Evolutionary conservation across 805 yeast genomes (phyloP), one percentile per base, ranked within the genome.

Genomic region (Ogataea siamensis): DNA sequence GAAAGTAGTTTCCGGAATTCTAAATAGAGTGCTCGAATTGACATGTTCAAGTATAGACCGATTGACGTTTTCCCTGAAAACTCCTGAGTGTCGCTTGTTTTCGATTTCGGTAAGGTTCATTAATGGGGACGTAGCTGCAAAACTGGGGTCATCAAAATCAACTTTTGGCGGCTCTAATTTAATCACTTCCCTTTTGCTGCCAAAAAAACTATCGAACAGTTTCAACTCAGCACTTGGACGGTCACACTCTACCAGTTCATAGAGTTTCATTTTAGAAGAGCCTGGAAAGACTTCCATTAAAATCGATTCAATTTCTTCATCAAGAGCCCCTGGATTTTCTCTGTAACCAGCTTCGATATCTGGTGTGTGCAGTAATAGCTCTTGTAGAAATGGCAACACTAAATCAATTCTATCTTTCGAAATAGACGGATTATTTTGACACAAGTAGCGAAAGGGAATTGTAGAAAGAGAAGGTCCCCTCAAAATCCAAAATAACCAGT

Each of bases 401-500:
- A 45, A 38, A 0, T 31, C 43, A 7, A 63, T 37, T 2, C 53
- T 49, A 1, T 38, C 42, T 9, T 42, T 50, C 2, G 52, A 14
- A 3, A 70, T 29, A 0, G 26, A 32, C 0, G 71, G 70, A 38
- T 62, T 67, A 1, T 13, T 66, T 62, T 9, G 62, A 43, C 27
- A 73, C 59, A 45, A 78, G 78, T 10, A 55, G 50, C 11, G 68
- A 64, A 0, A n/a, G n/a, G 94, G 91, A 8, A 84, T 76, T 0
- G 84, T 72, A 29, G 71, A 66, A 0, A 80, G 65, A 13, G 86
- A 80, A 42, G 82, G 73, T 28, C 80, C 75, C 42, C 89, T 63
- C 18, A 84, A 58, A 8, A 84, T 66, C 58, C 84, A 76, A 2
- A 88, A 89, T 22, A 83, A 57, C 60, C 80, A 80, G 46, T 80